These are phyloP conservation scores for Trichoderma sp. DNA, from an alignment of 2,329 filamentous ascomycete species.

Conservation along the genomic window DNA sequence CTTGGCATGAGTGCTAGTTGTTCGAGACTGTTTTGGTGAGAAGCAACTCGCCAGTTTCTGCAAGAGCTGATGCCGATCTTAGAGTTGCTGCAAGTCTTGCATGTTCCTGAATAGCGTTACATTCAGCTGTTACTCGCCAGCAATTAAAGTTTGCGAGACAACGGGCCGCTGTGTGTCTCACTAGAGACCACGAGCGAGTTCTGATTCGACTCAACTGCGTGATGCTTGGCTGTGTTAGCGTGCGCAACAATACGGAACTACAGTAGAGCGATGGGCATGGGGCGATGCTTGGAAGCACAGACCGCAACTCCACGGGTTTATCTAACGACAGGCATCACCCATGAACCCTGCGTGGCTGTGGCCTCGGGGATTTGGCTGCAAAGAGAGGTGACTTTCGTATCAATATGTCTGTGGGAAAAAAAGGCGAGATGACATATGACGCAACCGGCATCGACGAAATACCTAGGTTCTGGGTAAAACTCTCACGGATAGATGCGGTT, in stretches of 20 bases:
- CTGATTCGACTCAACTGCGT: background rate
- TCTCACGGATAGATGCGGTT: background rate
- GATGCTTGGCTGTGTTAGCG: background rate
- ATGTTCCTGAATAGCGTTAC: constrained; percentile 8
- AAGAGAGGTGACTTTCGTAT: background rate
- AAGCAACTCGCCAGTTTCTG: background rate
- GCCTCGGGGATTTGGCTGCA: background rate
- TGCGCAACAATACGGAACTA: background rate
- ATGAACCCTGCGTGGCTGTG: background rate
- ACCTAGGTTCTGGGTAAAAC: background rate
- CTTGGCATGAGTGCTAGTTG: background rate
- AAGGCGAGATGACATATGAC: background rate
- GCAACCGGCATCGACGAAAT: background rate
- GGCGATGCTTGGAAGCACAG: background rate
- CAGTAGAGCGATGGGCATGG: background rate
- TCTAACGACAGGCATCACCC: background rate
- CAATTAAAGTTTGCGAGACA: constrained; percentile 1
- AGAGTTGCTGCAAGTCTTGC: background rate
- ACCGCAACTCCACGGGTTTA: background rate
- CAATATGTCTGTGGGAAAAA: background rate
- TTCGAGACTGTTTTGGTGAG: background rate
- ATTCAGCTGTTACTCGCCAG: background rate
- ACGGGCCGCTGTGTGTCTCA: background rate
- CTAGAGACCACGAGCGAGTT: background rate
- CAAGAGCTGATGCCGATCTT: background rate